Evolutionary conservation across 768 basidiomycete genomes (phyloP).

Genomic region (Mycena galericulata): DNA sequence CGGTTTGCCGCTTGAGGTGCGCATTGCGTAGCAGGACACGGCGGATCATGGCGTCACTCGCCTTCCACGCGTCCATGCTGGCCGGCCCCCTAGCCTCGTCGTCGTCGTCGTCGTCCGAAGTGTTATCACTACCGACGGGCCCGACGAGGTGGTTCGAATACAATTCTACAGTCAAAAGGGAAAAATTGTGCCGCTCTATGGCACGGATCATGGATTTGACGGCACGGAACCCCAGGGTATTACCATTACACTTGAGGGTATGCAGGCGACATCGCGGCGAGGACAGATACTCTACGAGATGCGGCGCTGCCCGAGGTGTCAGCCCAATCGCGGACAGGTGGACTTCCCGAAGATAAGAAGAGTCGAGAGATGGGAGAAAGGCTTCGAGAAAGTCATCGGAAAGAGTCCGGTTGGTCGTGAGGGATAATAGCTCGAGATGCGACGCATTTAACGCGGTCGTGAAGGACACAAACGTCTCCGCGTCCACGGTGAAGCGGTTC

Average conservation of each 20-base stretch:
- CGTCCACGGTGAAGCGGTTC: conserved; percentile 56
- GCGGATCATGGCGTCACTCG: conserved; percentile 47
- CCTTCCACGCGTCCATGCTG: conserved; percentile 49
- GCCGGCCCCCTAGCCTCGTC: conserved; percentile 33
- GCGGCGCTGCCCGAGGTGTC: conserved; percentile 53
- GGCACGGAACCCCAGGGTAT: conserved; percentile 60
- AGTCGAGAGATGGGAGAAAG: conserved; percentile 64
- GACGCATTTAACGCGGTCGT: conserved; percentile 67
- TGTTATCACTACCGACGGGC: conserved; percentile 36
- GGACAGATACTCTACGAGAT: conserved; percentile 61
- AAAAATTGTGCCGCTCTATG: conserved; percentile 59
- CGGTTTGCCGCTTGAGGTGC: conserved; percentile 50
- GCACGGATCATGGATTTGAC: conserved; percentile 59
- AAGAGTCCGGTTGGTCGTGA: conserved; percentile 63
- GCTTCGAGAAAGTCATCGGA: conserved; percentile 60
- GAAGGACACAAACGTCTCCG: conserved; percentile 52
- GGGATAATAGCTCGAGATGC: conserved; percentile 58
- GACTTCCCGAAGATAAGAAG: conserved; percentile 63
- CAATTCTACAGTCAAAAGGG: conserved; percentile 61
- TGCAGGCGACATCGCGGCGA: conserved; percentile 64
- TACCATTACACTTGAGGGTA: conserved; percentile 66
- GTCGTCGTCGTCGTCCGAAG: conserved; percentile 42
- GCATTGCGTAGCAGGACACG: conserved; percentile 57
- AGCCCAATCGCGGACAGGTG: conserved; percentile 66
- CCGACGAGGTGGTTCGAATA: conserved; percentile 57